Evolutionary conservation across 2,329 filamentous ascomycete species (phyloP).

Genomic region (Madurella mycetomatis): DNA sequence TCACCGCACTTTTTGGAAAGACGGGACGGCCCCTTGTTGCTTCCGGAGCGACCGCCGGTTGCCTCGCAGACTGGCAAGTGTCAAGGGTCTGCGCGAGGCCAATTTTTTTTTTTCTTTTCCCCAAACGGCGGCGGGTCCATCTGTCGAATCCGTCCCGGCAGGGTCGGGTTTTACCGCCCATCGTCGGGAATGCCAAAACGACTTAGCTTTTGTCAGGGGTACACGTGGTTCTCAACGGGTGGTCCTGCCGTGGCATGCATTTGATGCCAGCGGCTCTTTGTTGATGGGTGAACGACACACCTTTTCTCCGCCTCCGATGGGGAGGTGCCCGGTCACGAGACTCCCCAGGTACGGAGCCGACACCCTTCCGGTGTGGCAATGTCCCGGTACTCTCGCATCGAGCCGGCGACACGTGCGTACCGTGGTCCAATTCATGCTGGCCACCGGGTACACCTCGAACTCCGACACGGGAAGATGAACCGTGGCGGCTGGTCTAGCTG

Average conservation of each 20-base stretch:
- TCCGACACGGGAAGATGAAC: too few relatives aligned
- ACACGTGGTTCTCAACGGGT: conserved; percentile 19
- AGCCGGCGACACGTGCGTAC: background rate
- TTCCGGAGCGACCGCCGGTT: conserved; percentile 8
- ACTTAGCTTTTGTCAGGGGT: conserved; percentile 16
- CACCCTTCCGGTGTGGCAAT: conserved; percentile 1
- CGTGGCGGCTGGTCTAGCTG: too few relatives aligned
- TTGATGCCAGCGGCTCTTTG: background rate
- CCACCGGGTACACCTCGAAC: background rate
- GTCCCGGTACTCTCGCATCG: background rate
- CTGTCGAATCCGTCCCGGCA: conserved; percentile 1
- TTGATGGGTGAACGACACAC: background rate
- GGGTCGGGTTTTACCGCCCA: conserved; percentile 7
- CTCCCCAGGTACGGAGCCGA: background rate
- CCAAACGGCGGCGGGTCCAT: conserved; percentile 12
- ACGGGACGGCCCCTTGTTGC: conserved; percentile 11
- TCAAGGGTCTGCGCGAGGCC: conserved; percentile 12
- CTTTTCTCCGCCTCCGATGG: background rate
- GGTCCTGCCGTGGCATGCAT: conserved; percentile 7
- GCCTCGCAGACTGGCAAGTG: conserved; percentile 6
- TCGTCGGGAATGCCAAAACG: conserved; percentile 6
- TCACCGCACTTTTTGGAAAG: conserved; percentile 14
- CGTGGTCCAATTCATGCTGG: background rate
- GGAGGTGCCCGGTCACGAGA: background rate
- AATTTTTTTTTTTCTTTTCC: too few relatives aligned